These are phyloP conservation scores for Kwoniella sp. DNA, from an alignment of 768 basidiomycete species.

Conservation along the genomic window DNA sequence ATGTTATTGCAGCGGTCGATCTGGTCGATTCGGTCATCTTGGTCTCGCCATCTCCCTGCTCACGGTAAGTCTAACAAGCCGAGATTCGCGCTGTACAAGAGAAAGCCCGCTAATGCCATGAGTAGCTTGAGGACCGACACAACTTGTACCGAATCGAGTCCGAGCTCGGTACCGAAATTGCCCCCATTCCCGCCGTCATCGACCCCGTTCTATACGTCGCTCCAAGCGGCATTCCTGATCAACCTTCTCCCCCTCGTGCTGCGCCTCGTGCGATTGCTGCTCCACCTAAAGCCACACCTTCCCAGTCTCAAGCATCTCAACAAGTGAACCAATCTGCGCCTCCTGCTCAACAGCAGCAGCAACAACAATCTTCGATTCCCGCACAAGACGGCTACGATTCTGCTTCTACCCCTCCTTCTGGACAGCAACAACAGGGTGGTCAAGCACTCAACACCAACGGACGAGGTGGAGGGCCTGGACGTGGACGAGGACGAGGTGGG, in stretches of 20 bases:
- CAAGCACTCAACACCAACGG: slow-evolving; percentile 30
- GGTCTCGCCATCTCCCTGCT: slow-evolving; percentile 97
- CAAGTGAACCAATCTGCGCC: slow-evolving; percentile 21
- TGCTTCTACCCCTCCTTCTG: slow-evolving; percentile 11
- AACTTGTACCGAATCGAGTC: slow-evolving; percentile 98
- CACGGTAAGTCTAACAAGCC: slow-evolving; percentile 60
- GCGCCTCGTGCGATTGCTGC: slow-evolving; percentile 12
- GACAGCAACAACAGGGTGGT: neutral
- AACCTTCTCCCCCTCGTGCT: slow-evolving; percentile 30
- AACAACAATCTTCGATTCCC: slow-evolving; percentile 26
- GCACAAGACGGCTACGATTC: slow-evolving; percentile 14
- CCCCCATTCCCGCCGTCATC: slow-evolving; percentile 87
- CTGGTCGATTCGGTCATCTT: slow-evolving; percentile 94
- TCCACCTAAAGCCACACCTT: slow-evolving; percentile 14
- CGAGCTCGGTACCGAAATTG: slow-evolving; percentile 96
- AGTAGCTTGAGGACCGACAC: slow-evolving; percentile 85
- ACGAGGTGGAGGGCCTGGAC: slow-evolving; percentile 31
- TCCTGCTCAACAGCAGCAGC: slow-evolving; percentile 28
- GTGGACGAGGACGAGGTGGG: slow-evolving; percentile 26
- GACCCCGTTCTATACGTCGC: slow-evolving; percentile 93
- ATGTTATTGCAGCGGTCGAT: slow-evolving; percentile 66
- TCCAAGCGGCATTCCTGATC: slow-evolving; percentile 59
- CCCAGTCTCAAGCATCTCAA: slow-evolving; percentile 12
- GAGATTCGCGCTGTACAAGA: too few species aligned
- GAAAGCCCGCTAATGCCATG: slow-evolving; percentile 7